A percentile compares a stretch with the other conserved stretches of the same genome.
phyloP scores from a whole-genome alignment of 2,329 filamentous ascomycete species.

The Aureobasidium mangrovei region DNA sequence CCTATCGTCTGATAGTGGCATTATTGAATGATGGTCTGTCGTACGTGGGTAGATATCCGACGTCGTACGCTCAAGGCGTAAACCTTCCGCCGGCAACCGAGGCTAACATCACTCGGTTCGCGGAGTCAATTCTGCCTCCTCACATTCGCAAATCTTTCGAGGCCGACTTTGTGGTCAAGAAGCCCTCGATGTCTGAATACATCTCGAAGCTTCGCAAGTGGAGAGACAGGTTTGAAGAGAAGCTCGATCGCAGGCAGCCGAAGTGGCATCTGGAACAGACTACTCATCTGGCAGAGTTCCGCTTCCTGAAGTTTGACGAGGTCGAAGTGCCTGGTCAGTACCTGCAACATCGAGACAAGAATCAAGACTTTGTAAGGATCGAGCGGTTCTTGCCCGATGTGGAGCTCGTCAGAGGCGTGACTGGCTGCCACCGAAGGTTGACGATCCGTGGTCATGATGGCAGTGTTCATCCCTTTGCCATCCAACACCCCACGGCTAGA shows the following conservation, averaged over 20 bases:
- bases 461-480: constrained; percentile 90
- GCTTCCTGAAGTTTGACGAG: constrained; percentile 96
- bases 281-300: constrained; percentile 89
- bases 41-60: constrained; percentile 81
- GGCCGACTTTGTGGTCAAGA: constrained; percentile 89
- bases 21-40: constrained; percentile 90
- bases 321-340: constrained; percentile 98
- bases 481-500: constrained; percentile 88
- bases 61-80: constrained; percentile 79
- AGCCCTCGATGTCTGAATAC: constrained; percentile 97
- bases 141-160: constrained; percentile 97
- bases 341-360: constrained; percentile 94
- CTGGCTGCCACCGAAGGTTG: constrained; percentile 81
- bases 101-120: constrained; percentile 92
- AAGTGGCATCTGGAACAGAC: constrained; percentile 71
- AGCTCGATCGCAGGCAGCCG: constrained; percentile 74
- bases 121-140: constrained; percentile 85
- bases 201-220: constrained; percentile 93
- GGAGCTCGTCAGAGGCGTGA: constrained; percentile 82
- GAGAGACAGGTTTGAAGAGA: constrained; percentile 97
- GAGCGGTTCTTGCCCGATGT: constrained; percentile 94
- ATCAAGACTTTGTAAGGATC: constrained; percentile 95
- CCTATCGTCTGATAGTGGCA: constrained; percentile 93
- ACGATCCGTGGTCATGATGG: constrained; percentile 97
- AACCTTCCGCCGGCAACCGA: constrained; percentile 87